Evolutionary conservation across 2,329 filamentous ascomycete species (phyloP), one percentile per base, ranked within the genome.

Genomic region (Trichoderma sp.): DNA sequence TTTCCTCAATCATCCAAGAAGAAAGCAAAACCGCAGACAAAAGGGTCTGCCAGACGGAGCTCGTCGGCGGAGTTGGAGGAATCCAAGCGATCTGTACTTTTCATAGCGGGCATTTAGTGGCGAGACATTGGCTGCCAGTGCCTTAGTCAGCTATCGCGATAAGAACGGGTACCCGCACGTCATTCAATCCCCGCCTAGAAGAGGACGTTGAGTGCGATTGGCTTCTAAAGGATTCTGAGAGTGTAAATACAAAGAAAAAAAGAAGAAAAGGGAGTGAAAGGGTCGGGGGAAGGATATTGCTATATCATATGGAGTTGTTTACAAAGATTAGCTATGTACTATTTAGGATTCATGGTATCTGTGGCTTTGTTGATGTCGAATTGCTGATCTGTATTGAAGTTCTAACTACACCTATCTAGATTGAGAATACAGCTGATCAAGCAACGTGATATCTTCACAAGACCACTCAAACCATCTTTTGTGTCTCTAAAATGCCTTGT

Each of bases 81-180:
- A 67, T 58, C 43, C n/a, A 43, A 34, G 71, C 65, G 64, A 72
- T 72, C 70, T 71, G 71, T 71, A 71, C 70, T 71, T 71, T 70
- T 68, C 68, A 24, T 59, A 59, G 63, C 37, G 64, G 55, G 30
- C 64, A 58, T 51, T 59, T 58, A 43, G 63, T 69, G 68, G 68
- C 64, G 63, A 69, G 55, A 37, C 54, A 58, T 51, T 37, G 46
- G 39, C 28, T 14, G 30, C 30, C n/a, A 32, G 30, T 1, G 49
- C 5, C 68, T 67, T 55, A 67, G 63, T 68, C 68, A 61, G 63
- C 63, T 58, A 56, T 51, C 55, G 51, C 26, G 64, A 66, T 66
- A 66, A 66, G 54, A 54, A 56, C 39, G 30, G 16, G 64, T n/a
- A 46, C 21, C 51, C 37, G 49, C 54, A 66, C 64, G 64, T 66